Evolutionary conservation across 805 yeast genomes (phyloP).

Genomic region (Lipomyces orientalis): DNA sequence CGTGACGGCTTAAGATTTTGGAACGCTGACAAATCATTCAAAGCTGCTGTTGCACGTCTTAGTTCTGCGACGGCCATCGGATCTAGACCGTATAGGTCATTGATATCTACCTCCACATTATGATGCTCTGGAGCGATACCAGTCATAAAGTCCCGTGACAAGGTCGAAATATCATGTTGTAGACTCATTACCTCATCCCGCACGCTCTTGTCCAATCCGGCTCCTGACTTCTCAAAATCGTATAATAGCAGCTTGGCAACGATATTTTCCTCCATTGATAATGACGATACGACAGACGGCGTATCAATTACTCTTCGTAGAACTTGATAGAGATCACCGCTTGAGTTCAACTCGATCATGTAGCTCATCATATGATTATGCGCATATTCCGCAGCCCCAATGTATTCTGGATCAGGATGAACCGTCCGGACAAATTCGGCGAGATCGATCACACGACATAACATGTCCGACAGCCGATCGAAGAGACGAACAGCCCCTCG

Average conservation of each 20-base stretch:
- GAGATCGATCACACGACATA: constrained; percentile 91
- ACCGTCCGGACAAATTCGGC: constrained; percentile 86
- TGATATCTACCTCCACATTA: constrained; percentile 43
- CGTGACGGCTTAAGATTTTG: constrained; percentile 6
- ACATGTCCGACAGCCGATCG: constrained; percentile 83
- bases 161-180: constrained; percentile 77
- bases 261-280: constrained; percentile 75
- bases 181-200: constrained; percentile 73
- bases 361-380: constrained; percentile 90
- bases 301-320: constrained; percentile 61
- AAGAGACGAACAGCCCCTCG: constrained; percentile 63
- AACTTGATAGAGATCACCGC: constrained; percentile 68
- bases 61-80: constrained; percentile 31
- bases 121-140: constrained; percentile 48
- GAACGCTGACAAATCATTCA: constrained; percentile 11
- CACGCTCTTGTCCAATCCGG: constrained; percentile 69
- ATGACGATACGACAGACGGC: constrained; percentile 46
- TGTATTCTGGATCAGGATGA: constrained; percentile 76
- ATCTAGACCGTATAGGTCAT: constrained; percentile 43
- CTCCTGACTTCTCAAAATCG: constrained; percentile 91
- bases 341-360: constrained; percentile 91
- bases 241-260: constrained; percentile 81
- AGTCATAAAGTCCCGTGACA: constrained; percentile 77
- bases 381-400: constrained; percentile 81
- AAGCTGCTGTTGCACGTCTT: constrained; percentile 15